phyloP scores from a whole-genome alignment of 495 filamentous ascomycete species.

The Pseudoneurospora amorphoporcata region DNA sequence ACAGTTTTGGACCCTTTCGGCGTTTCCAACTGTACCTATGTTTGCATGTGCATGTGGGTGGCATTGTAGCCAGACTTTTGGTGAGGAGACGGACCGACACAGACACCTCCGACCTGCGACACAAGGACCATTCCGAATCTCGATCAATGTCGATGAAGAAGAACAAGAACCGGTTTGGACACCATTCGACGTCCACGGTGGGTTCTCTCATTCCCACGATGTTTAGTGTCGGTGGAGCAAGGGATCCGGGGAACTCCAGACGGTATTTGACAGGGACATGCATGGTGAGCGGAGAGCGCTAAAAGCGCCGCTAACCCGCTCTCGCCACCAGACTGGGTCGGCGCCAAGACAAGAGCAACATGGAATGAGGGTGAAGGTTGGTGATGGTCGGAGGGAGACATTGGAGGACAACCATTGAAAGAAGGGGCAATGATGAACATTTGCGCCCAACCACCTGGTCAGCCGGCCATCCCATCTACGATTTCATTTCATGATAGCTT shows the following conservation, averaged over 20 bases:
- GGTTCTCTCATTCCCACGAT: background rate
- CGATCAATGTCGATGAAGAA: background rate
- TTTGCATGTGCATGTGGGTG: background rate
- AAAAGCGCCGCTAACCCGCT: background rate
- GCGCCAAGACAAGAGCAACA: background rate
- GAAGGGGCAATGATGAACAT: background rate
- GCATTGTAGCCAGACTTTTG: background rate
- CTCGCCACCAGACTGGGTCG: background rate
- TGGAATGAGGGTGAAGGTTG: background rate
- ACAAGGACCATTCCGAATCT: background rate
- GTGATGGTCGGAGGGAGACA: background rate
- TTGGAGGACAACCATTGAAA: background rate
- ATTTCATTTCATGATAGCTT: background rate
- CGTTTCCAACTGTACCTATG: background rate
- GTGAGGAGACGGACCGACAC: background rate
- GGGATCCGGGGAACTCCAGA: background rate
- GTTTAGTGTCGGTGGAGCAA: background rate
- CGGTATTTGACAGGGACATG: background rate
- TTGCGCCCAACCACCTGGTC: background rate
- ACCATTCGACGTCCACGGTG: background rate
- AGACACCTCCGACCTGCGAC: background rate
- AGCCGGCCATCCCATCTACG: background rate
- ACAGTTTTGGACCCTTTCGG: background rate
- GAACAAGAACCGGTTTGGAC: background rate
- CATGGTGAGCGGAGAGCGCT: background rate